Conservation (phyloP, 1,284 basidiomycete genomes). For the Rhodotorula glutinis region DNA sequence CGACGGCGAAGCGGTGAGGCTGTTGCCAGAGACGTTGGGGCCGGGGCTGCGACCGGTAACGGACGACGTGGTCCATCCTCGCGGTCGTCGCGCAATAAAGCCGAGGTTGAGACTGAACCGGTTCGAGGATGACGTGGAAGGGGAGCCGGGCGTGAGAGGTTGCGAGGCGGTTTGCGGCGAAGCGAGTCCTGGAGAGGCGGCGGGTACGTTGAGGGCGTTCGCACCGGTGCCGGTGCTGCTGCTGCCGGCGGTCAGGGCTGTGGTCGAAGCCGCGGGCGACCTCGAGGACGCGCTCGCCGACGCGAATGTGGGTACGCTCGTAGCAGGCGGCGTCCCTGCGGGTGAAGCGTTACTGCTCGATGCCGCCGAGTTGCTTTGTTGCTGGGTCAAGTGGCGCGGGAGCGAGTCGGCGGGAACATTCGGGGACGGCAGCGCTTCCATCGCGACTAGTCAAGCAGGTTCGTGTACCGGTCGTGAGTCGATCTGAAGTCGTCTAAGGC, state of each 20-base stretch:
- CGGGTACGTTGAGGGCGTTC: background rate
- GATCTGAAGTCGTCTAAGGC: too few species aligned
- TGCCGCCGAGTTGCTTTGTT: slow-evolving; percentile 11
- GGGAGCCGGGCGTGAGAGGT: slow-evolving; percentile 10
- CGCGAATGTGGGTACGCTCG: background rate
- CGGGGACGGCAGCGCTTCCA: background rate
- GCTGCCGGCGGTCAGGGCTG: background rate
- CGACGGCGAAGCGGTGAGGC: slow-evolving; percentile 18
- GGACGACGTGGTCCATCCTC: slow-evolving; percentile 23
- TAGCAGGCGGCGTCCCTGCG: slow-evolving; percentile 10
- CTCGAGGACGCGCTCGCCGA: background rate
- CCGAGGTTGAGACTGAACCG: slow-evolving; percentile 36
- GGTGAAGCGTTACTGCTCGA: slow-evolving; percentile 7
- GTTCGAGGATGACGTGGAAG: slow-evolving; percentile 17
- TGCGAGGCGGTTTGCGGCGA: slow-evolving; percentile 1
- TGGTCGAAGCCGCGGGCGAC: background rate
- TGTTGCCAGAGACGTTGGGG: background rate
- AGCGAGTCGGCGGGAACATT: slow-evolving; percentile 9
- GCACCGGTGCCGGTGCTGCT: too few species aligned
- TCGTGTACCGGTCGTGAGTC: too few species aligned
- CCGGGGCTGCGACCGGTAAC: slow-evolving; percentile 22
- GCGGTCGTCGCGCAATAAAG: slow-evolving; percentile 30
- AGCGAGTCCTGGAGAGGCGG: background rate
- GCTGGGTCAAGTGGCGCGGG: slow-evolving; percentile 13
- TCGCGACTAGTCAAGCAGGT: background rate